Conservation (phyloP, 257 asterid species). For the Eucommia ulmoides region DNA sequence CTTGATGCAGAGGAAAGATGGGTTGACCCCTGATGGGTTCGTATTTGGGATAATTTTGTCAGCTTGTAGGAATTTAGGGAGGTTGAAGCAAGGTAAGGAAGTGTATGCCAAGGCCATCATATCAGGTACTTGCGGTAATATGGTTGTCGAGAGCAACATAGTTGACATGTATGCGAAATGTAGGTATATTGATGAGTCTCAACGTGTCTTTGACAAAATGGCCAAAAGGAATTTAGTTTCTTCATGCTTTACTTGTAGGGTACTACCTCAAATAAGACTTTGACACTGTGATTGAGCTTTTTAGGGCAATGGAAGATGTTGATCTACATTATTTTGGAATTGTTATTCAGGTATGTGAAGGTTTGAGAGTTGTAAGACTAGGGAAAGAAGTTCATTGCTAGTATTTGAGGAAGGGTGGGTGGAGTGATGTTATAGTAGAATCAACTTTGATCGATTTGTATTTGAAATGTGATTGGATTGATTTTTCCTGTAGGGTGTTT, state of each 20-base stretch:
- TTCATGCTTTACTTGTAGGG: constrained; percentile 77
- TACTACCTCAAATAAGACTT: constrained; percentile 55
- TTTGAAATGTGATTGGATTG: constrained; percentile 71
- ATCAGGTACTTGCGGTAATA: constrained; percentile 34
- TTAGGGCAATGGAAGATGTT: constrained; percentile 40
- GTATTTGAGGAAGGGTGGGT: constrained; percentile 68
- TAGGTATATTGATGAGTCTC: constrained; percentile 46
- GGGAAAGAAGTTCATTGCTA: constrained; percentile 91
- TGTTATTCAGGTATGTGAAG: constrained; percentile 73
- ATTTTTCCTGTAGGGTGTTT: constrained; percentile 53
- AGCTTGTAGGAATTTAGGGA: constrained; percentile 67
- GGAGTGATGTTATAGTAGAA: constrained; percentile 80
- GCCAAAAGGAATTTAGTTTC: constrained; percentile 56
- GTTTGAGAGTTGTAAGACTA: constrained; percentile 50
- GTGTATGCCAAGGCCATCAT: constrained; percentile 41
- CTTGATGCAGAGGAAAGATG: constrained; percentile 24
- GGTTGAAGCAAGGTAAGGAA: constrained; percentile 57
- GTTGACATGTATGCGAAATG: constrained; percentile 80
- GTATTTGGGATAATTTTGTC: constrained; percentile 67
- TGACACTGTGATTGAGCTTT: constrained; percentile 41
- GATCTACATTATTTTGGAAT: constrained; percentile 63
- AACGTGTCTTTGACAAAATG: constrained; percentile 55
- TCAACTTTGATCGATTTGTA: constrained; percentile 83
- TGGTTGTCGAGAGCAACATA: constrained; percentile 50
- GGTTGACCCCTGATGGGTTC: constrained; percentile 41